Base-by-base conservation (phyloP, 1,139 yeast genomes). In the Wickerhamomyces sp. region DNA sequence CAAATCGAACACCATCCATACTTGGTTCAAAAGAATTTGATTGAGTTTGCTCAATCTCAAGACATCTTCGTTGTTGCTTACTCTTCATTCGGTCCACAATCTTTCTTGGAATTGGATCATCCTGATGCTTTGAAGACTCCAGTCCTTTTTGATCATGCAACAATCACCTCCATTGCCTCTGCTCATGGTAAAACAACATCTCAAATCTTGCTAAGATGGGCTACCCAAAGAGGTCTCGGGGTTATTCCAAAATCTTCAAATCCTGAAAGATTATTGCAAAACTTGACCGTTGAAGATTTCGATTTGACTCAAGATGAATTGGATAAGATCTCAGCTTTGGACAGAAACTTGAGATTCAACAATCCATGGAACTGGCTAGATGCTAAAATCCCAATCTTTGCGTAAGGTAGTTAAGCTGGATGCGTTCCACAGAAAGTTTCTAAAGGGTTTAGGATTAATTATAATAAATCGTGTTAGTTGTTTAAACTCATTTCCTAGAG, bases 41-140 rank as follows among this genome's bases (percentile, higher is more conserved):
- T 86, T 43, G 70, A 79, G 49, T 84, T 64, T 54, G 84, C 73
- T 44, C 75, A 83, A 58, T 52, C 62, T 28, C 62, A 74, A 47
- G 78, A 73, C 31, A 75, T 87, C 53, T 81, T 78, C 40, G 70
- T 87, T 53, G 84, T 87, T 36, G 96, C 82, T 19, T 87, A 87
- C 69, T 85, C 95, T 8, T 82, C 95, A 11, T 82, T 86, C 54
- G 91, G 91, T 30, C 88, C 89, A 18, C 82, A 75, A 57, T 77
- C 86, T 5, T 82, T 81, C 58, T 55, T 80, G 43, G 89, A 81
- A 57, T 59, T 81, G 57, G 61, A 71, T 51, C 64, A 63, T 39
- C 66, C 70, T 28, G 61, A 63, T 39, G 88, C 86, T 15, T 58
- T 66, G 45, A 59, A 64, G 41, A 68, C 78, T 31, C 72, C 74